phyloP scores from a whole-genome alignment of 306 rosid genomes.

The Fragaria nilgerrensis region DNA sequence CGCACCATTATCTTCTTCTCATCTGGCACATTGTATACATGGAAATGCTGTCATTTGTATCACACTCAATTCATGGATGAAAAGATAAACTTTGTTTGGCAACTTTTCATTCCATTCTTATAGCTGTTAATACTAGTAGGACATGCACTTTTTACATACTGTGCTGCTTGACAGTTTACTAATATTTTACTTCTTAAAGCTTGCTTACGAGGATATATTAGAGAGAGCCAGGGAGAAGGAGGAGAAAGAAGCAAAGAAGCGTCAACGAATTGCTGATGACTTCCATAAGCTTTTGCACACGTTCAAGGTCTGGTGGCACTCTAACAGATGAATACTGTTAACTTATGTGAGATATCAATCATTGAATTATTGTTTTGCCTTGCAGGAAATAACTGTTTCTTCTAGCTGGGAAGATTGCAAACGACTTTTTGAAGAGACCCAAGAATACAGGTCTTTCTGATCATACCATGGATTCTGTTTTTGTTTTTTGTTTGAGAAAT shows the following conservation, averaged over 20 bases:
- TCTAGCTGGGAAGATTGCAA: slow-evolving; percentile 92
- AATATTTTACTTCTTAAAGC: slow-evolving; percentile 42
- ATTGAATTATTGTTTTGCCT: slow-evolving; percentile 17
- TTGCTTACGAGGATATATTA: slow-evolving; percentile 73
- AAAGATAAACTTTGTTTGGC: slow-evolving; percentile 3
- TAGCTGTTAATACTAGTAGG: neutral
- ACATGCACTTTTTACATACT: neutral
- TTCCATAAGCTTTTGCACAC: slow-evolving; percentile 68
- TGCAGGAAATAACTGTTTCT: slow-evolving; percentile 71
- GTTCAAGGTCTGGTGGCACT: slow-evolving; percentile 54
- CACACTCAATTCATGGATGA: neutral
- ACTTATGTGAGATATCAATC: neutral
- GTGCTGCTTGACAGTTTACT: slow-evolving; percentile 1
- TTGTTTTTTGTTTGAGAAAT: neutral
- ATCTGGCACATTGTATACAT: neutral
- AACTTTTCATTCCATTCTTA: neutral
- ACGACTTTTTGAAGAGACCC: slow-evolving; percentile 76
- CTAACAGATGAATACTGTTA: neutral
- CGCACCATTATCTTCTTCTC: neutral
- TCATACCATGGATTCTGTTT: neutral
- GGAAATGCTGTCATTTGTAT: neutral
- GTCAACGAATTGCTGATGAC: slow-evolving; percentile 91
- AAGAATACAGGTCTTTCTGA: slow-evolving; percentile 72
- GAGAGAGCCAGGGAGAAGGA: slow-evolving; percentile 94
- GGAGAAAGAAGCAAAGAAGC: slow-evolving; percentile 98